Conservation (phyloP, 2,329 filamentous ascomycete genomes). For the Bipolaris cookei region DNA sequence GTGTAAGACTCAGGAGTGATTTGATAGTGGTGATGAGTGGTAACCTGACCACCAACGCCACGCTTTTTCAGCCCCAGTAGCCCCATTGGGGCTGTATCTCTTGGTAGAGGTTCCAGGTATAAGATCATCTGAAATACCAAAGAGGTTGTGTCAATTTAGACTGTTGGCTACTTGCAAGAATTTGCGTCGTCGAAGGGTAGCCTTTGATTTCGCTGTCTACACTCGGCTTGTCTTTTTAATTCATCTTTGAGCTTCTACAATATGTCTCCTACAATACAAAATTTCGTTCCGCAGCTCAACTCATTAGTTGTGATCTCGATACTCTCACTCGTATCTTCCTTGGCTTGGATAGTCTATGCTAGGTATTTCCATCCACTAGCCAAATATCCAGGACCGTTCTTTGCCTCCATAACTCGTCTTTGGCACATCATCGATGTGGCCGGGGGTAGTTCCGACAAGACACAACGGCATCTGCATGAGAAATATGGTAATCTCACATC, state of each 20-base stretch:
- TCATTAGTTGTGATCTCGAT: background rate
- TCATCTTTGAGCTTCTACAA: background rate
- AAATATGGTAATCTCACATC: background rate
- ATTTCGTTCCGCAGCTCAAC: background rate
- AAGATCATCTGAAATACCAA: no score
- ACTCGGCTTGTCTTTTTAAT: background rate
- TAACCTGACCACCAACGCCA: background rate
- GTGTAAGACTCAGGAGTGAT: background rate
- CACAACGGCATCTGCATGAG: background rate
- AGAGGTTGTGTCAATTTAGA: no score
- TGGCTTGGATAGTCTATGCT: background rate
- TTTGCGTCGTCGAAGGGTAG: background rate
- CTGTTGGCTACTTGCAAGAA: background rate
- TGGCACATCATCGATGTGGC: constrained; percentile 8
- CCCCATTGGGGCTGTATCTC: background rate
- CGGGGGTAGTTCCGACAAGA: background rate
- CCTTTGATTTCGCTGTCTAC: no score
- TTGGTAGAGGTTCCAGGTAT: background rate
- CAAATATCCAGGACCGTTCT: constrained; percentile 9
- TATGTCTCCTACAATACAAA: background rate
- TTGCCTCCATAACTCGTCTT: constrained; percentile 6
- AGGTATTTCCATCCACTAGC: constrained; percentile 4
- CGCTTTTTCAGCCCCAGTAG: background rate
- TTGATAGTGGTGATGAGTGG: background rate
- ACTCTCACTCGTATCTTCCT: background rate